Evolutionary conservation across 495 filamentous ascomycete genomes (phyloP).

Genomic region (Lentithecium fluviatile): DNA sequence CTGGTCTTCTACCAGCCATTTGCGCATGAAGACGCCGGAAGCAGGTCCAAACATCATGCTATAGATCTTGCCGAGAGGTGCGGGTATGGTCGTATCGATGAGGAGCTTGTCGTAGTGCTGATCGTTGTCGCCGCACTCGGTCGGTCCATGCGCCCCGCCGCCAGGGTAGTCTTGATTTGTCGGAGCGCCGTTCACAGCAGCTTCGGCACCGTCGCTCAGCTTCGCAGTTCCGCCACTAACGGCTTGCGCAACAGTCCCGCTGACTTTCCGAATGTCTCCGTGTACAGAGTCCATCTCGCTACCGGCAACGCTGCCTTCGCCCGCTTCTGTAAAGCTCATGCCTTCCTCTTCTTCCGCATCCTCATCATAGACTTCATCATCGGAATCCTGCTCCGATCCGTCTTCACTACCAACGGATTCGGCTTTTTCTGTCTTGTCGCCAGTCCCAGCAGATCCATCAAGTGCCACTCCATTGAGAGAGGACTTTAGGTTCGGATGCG

Average conservation of each 20-base stretch:
- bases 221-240: slow-evolving; percentile 46
- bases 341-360: slow-evolving; percentile 62
- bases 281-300: slow-evolving; percentile 57
- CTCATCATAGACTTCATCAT: slow-evolving; percentile 64
- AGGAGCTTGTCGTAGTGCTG: slow-evolving; percentile 81
- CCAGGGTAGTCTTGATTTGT: slow-evolving; percentile 74
- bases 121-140: slow-evolving; percentile 73
- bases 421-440: slow-evolving; percentile 85
- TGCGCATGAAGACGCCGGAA: slow-evolving; percentile 75
- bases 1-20: slow-evolving; percentile 81
- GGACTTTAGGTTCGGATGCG: slow-evolving; percentile 84
- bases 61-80: slow-evolving; percentile 90
- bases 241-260: slow-evolving; percentile 53
- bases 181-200: slow-evolving; percentile 53
- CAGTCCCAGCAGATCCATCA: slow-evolving; percentile 67
- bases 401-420: slow-evolving; percentile 59
- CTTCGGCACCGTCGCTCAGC: slow-evolving; percentile 53
- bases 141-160: slow-evolving; percentile 76
- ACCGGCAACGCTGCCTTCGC: slow-evolving; percentile 59
- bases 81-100: slow-evolving; percentile 81
- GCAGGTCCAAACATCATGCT: slow-evolving; percentile 78
- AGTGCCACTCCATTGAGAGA: slow-evolving; percentile 83
- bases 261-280: slow-evolving; percentile 64
- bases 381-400: slow-evolving; percentile 52
- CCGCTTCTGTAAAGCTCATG: slow-evolving; percentile 58